Evolutionary conservation across 495 filamentous ascomycete genomes (phyloP).

Genomic region (Neurospora hispaniola): DNA sequence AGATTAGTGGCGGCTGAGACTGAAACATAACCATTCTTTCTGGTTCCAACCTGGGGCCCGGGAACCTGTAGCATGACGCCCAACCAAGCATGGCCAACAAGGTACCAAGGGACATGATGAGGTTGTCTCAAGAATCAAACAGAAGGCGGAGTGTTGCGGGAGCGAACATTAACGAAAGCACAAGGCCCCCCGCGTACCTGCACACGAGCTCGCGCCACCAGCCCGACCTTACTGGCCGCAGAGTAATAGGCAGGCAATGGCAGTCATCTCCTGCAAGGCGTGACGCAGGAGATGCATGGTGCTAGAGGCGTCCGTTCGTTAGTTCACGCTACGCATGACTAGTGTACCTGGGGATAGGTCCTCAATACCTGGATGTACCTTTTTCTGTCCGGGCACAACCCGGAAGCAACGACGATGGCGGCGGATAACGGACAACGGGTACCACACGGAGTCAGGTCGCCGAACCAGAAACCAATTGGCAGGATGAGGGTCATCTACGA

Average conservation of each 20-base stretch:
- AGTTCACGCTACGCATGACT: not conserved
- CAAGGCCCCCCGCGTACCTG: not conserved
- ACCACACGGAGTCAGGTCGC: not conserved
- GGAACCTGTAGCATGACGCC: not conserved
- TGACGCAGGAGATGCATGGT: not conserved
- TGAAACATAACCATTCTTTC: constrained; percentile 18
- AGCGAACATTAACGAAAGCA: constrained; percentile 7
- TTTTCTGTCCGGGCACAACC: not conserved
- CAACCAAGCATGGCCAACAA: constrained; percentile 5
- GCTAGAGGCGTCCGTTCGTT: not conserved
- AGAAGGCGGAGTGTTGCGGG: not conserved
- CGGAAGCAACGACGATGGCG: not conserved
- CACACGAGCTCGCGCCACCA: not conserved
- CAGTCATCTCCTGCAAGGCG: not conserved
- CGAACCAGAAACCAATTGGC: not conserved
- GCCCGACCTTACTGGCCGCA: not conserved
- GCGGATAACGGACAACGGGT: not conserved
- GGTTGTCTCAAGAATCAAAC: constrained; percentile 22
- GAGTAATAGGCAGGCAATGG: not conserved
- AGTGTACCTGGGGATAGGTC: not conserved
- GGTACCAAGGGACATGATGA: constrained; percentile 7
- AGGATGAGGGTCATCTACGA: not conserved
- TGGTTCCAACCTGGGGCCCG: constrained; percentile 8
- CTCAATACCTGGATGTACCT: not conserved
- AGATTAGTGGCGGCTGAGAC: constrained; percentile 13